phyloP scores from a whole-genome alignment of 192 early-diverging fungal species.

The Spinellus fusiger region DNA sequence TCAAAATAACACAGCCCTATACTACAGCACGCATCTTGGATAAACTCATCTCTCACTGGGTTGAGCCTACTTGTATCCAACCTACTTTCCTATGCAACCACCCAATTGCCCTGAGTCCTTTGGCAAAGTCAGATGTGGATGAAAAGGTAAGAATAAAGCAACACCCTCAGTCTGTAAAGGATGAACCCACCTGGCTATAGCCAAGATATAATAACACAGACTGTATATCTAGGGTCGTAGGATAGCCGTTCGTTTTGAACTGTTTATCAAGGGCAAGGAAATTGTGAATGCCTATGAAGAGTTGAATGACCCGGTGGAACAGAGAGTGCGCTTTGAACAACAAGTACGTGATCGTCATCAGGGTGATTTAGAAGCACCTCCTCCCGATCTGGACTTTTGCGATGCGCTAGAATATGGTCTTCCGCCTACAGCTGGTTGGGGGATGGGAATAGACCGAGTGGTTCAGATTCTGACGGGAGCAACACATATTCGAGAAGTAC shows the following conservation, averaged over 20 bases:
- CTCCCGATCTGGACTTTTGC: constrained; percentile 66
- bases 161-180: no score
- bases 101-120: constrained; percentile 74
- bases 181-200: no score
- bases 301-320: constrained; percentile 80
- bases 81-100: constrained; percentile 81
- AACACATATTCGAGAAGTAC: constrained; percentile 72
- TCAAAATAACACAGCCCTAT: constrained; percentile 41
- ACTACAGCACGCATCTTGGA: constrained; percentile 69
- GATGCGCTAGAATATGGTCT: constrained; percentile 77
- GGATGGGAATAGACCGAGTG: constrained; percentile 83
- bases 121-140: constrained; percentile 56
- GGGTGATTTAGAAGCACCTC: constrained; percentile 75
- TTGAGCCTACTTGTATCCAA: constrained; percentile 72
- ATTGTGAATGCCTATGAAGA: constrained; percentile 86
- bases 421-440: constrained; percentile 87
- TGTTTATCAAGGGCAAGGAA: constrained; percentile 73
- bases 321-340: constrained; percentile 55
- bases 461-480: constrained; percentile 63
- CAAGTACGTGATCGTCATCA: constrained; percentile 57
- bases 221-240: constrained; percentile 23
- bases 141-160: not conserved
- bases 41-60: constrained; percentile 59
- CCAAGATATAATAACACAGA: no score
- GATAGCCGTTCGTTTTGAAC: constrained; percentile 69